A percentile compares a stretch with the other conserved stretches of the same genome.
Evolutionary conservation across 768 basidiomycete species (phyloP).

Genomic region (Collybiopsis confluens): DNA sequence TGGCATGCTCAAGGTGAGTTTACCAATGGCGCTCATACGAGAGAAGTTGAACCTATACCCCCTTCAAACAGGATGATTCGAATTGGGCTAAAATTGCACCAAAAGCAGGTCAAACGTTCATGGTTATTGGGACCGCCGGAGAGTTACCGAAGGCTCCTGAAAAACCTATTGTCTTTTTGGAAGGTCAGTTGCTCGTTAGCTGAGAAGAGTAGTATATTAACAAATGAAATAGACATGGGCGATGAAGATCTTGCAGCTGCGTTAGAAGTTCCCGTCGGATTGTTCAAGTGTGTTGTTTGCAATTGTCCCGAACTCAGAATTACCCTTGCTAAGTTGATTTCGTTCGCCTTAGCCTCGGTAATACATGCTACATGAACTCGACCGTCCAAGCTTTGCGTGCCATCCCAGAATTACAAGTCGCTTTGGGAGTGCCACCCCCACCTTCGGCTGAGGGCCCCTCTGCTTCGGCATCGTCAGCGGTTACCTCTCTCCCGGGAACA

Average conservation of each 20-base stretch:
- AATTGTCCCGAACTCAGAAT: not conserved
- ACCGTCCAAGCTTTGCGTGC: slow-evolving; percentile 91
- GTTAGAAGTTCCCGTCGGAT: slow-evolving; percentile 78
- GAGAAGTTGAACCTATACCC: no score
- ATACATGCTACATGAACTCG: slow-evolving; percentile 98
- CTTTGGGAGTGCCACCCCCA: slow-evolving; percentile 53
- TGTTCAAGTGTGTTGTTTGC: slow-evolving; percentile 55
- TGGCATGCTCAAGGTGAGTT: slow-evolving; percentile 78
- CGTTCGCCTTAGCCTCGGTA: slow-evolving; percentile 56
- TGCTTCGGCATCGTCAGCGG: slow-evolving; percentile 30
- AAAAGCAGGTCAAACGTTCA: slow-evolving; percentile 85
- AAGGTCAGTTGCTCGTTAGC: slow-evolving; percentile 46
- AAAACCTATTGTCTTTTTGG: slow-evolving; percentile 76
- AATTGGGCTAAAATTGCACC: slow-evolving; percentile 81
- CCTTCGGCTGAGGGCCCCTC: not conserved
- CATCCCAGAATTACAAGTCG: slow-evolving; percentile 82
- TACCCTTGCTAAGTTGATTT: not conserved
- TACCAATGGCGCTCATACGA: no score
- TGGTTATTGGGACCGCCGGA: slow-evolving; percentile 90
- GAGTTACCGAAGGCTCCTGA: slow-evolving; percentile 87
- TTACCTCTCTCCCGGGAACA: slow-evolving; percentile 23
- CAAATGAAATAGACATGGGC: slow-evolving; percentile 65
- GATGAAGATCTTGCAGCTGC: slow-evolving; percentile 76
- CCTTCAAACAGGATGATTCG: slow-evolving; percentile 65
- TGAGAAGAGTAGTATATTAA: not conserved